phyloP scores from a whole-genome alignment of 805 yeast species.

The Hyphopichia homilentoma region DNA sequence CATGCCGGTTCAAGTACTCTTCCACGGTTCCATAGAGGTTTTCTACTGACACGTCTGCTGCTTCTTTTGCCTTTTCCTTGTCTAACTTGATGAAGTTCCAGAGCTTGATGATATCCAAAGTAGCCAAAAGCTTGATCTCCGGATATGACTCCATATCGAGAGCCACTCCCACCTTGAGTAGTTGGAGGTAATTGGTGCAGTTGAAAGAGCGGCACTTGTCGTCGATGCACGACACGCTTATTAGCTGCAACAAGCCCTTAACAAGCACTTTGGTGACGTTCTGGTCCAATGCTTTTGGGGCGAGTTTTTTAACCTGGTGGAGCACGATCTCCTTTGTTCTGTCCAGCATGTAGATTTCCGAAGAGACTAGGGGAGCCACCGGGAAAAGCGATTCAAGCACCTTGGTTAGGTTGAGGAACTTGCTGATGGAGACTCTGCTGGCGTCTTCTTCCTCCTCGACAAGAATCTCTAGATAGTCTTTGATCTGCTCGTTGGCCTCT shows the following conservation, averaged over 20 bases:
- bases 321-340: conserved; percentile 13
- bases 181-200: conserved; percentile 38
- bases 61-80: conserved; percentile 13
- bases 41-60: conserved; percentile 12
- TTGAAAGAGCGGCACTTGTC: conserved; percentile 48
- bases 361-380: conserved; percentile 18
- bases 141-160: conserved; percentile 7
- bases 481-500: conserved; percentile 13
- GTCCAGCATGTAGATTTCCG: conserved; percentile 18
- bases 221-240: conserved; percentile 43
- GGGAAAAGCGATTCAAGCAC: conserved; percentile 25
- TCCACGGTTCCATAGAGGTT: conserved; percentile 23
- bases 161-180: conserved; percentile 35
- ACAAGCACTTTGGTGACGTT: conserved; percentile 5
- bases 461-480: conserved; percentile 19
- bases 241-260: conserved; percentile 14
- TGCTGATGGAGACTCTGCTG: conserved; percentile 2
- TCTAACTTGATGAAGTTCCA: conserved; percentile 49
- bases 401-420: conserved; percentile 18
- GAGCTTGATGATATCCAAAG: conserved; percentile 49
- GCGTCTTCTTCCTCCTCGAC: conserved; percentile 10
- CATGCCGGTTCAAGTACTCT: conserved; percentile 6
- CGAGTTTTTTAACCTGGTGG: conserved; percentile 9
- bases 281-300: conserved; percentile 4
- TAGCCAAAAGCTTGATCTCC: conserved; percentile 31